A percentile compares a stretch with the other conserved stretches of the same genome.
phyloP scores from a whole-genome alignment of 2,329 filamentous ascomycete species.

The Chaetomiaceae sp. region DNA sequence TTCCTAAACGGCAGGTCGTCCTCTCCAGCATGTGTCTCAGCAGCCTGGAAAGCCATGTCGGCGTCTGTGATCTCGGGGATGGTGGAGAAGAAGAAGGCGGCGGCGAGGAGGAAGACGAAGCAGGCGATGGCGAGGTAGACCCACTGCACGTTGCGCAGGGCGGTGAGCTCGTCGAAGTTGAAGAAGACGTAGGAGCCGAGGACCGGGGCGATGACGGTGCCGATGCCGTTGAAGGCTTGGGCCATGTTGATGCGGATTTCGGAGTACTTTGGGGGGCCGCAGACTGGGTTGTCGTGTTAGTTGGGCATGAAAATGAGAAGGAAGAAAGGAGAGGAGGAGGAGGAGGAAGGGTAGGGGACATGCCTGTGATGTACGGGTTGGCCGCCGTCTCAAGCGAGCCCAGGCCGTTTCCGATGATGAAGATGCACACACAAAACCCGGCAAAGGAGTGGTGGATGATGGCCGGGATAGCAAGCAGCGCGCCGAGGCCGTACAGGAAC shows the following conservation, averaged over 20 bases:
- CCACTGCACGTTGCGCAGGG: slow-evolving; percentile 68
- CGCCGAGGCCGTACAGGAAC: slow-evolving; percentile 60
- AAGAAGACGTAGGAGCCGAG: slow-evolving; percentile 73
- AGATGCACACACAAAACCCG: slow-evolving; percentile 68
- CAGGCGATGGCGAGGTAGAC: slow-evolving; percentile 69
- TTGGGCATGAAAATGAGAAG: not conserved
- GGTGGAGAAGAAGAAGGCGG: slow-evolving; percentile 61
- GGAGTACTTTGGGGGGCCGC: slow-evolving; percentile 62
- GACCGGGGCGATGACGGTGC: slow-evolving; percentile 67
- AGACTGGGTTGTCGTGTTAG: slow-evolving; percentile 30
- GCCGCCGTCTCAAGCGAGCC: slow-evolving; percentile 73
- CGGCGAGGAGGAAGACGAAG: slow-evolving; percentile 64
- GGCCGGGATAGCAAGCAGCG: slow-evolving; percentile 51
- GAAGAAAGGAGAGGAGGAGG: not conserved
- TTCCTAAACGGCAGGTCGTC: slow-evolving; percentile 61
- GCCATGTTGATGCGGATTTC: slow-evolving; percentile 72
- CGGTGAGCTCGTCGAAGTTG: slow-evolving; percentile 51
- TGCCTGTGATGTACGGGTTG: slow-evolving; percentile 66
- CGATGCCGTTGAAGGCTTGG: slow-evolving; percentile 73
- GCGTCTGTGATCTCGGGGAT: slow-evolving; percentile 70
- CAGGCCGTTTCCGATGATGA: slow-evolving; percentile 70
- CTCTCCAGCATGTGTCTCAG: slow-evolving; percentile 48
- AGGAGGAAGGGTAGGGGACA: not conserved
- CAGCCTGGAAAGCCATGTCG: slow-evolving; percentile 61
- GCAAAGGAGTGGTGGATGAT: slow-evolving; percentile 62